phyloP scores from a whole-genome alignment of 2,329 filamentous ascomycete species.

The Ceratocystis variospora region DNA sequence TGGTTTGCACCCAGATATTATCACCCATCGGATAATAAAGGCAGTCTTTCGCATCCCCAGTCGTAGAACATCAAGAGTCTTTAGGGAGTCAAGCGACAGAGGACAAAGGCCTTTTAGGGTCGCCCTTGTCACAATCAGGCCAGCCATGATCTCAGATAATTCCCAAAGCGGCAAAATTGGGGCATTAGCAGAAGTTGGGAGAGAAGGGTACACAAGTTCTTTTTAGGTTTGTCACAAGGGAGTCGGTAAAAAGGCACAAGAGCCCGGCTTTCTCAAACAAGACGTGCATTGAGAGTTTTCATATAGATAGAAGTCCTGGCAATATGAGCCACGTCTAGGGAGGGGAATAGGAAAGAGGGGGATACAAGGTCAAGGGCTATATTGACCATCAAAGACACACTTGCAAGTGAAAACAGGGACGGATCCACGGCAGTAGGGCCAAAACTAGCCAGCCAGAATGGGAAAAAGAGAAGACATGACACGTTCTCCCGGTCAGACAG shows the following conservation, averaged over 20 bases:
- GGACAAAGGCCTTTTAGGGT: too few species aligned
- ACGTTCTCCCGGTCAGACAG: neutral
- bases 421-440: too few species aligned
- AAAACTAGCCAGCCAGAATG: neutral
- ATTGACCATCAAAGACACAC: neutral
- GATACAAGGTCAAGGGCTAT: neutral
- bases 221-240: slow-evolving; percentile 3
- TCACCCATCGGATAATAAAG: too few species aligned
- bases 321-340: slow-evolving; percentile 1
- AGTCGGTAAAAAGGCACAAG: neutral
- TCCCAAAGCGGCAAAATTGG: neutral
- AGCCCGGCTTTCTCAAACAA: neutral
- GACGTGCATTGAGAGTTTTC: slow-evolving; percentile 8
- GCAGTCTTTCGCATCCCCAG: too few species aligned
- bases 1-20: too few species aligned
- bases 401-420: neutral
- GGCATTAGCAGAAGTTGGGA: neutral
- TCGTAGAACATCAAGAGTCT: too few species aligned
- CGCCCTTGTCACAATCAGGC: neutral
- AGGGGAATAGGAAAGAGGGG: neutral
- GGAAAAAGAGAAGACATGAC: neutral
- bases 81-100: too few species aligned
- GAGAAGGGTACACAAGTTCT: neutral
- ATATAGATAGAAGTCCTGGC: neutral
- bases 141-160: neutral